A percentile compares a stretch with the other conserved stretches of the same genome.
These are phyloP conservation scores for Hypoxylon crocopeplum DNA, from an alignment of 495 filamentous ascomycete genomes.

Conservation along the genomic window DNA sequence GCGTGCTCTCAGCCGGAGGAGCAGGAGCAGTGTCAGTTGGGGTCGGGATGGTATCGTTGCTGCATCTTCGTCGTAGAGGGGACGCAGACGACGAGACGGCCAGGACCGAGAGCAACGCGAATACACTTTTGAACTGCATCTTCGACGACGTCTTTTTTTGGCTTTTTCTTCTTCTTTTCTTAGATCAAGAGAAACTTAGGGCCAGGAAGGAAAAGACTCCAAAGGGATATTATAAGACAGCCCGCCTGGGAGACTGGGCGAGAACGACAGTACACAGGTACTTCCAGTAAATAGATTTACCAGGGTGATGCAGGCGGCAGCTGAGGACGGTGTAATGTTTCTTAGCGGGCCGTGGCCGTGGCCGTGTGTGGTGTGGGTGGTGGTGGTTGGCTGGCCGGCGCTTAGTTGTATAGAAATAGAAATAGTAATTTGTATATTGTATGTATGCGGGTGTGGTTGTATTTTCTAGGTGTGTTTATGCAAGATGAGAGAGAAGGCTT, in stretches of 20 bases:
- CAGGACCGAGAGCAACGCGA: slow-evolving; percentile 38
- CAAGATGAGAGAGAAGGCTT: slow-evolving; percentile 37
- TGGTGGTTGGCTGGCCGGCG: slow-evolving; percentile 36
- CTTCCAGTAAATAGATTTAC: slow-evolving; percentile 10
- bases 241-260: not conserved
- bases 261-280: slow-evolving; percentile 21
- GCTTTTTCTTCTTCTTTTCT: slow-evolving; percentile 1
- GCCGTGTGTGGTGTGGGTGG: slow-evolving; percentile 16
- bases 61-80: slow-evolving; percentile 37
- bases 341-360: slow-evolving; percentile 35
- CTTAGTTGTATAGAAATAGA: slow-evolving; percentile 43
- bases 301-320: slow-evolving; percentile 34
- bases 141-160: slow-evolving; percentile 10
- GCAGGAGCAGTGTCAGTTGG: slow-evolving; percentile 13
- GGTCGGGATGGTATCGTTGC: slow-evolving; percentile 16
- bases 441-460: slow-evolving; percentile 25
- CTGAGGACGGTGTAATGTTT: slow-evolving; percentile 35
- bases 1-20: slow-evolving; percentile 11
- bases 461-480: slow-evolving; percentile 27
- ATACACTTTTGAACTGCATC: slow-evolving; percentile 33
- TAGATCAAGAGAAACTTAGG: not conserved
- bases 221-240: slow-evolving; percentile 30
- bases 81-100: slow-evolving; percentile 48
- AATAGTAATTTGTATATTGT: slow-evolving; percentile 21
- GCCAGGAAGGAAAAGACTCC: slow-evolving; percentile 12